Base-by-base conservation (phyloP, 2,329 filamentous ascomycete genomes). In the Diaporthe citriasiana region DNA sequence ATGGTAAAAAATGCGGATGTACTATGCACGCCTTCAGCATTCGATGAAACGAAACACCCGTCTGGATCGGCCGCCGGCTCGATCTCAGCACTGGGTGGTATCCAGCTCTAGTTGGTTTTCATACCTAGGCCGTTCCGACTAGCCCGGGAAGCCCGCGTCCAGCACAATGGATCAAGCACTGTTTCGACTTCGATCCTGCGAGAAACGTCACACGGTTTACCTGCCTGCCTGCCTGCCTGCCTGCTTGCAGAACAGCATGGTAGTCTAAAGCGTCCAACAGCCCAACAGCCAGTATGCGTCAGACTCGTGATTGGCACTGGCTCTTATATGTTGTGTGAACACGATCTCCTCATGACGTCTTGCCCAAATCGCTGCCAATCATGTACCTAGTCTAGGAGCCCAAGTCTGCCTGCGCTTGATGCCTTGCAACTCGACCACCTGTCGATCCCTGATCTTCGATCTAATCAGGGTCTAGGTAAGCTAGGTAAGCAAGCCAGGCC, bases 391-490 rank as follows among this genome's bases (percentile, higher is more conserved):
- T 30, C n/a, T 13, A 47, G 40, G 33, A n/a, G 8, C 45, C 38
- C 12, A 51, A 51, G 30, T 33, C 59, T 33, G 42, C 59, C 17
- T 33, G 59, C 27, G 17, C n/a, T 33, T 13, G 25, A 63, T 33
- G 25, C 27, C 25, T 33, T 45, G 40, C 25, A 7, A 33, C 59
- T 42, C 40, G 47, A 40, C n/a, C 15, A 68, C 53, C 63, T 35
- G 22, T 38, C 60, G 60, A 66, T 66, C 60, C 42, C 42, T 27
- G 60, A 50, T 35, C n/a, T 13, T 30, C 42, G 22, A 51, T n/a
- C 45, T 17, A 30, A n/a, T n/a, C n/a, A 33, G 57, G 38, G 17
- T n/a, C 27, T 10, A 25, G 56, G 56, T 12, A 38, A 38, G 38
- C 38, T 12, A 38, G 10, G 38, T 10, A 38, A 12, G 38, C 38